Evolutionary conservation across 1,284 basidiomycete species (phyloP).

Genomic region (Ustilago cynodontis): DNA sequence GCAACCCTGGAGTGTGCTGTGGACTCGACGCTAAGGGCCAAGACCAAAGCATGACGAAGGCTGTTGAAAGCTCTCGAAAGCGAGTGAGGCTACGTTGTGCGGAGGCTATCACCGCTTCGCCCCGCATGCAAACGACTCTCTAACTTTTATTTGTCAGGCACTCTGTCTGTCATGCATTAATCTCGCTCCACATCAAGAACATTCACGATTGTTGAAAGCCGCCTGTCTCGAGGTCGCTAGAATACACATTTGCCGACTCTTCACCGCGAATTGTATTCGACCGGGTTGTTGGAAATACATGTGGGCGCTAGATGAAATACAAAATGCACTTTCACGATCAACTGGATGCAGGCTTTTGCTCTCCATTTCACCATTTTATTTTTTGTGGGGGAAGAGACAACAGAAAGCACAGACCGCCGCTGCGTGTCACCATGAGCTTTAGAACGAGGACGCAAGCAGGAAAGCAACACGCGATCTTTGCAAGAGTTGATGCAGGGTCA

Average conservation of each 20-base stretch:
- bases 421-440: neutral
- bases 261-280: neutral
- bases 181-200: slow-evolving; percentile 7
- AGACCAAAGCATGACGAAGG: slow-evolving; percentile 3
- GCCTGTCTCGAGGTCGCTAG: neutral
- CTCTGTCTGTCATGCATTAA: slow-evolving; percentile 1
- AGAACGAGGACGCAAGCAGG: neutral
- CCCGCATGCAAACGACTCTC: slow-evolving; percentile 1
- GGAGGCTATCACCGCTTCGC: neutral
- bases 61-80: slow-evolving; percentile 9
- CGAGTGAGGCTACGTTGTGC: neutral
- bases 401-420: neutral
- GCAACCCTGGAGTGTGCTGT: too few species aligned
- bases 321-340: slow-evolving; percentile 8
- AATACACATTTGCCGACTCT: neutral
- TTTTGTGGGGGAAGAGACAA: slow-evolving; percentile 2
- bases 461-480: neutral
- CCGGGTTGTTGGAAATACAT: neutral
- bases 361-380: neutral
- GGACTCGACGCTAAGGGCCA: slow-evolving; percentile 2
- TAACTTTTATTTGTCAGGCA: slow-evolving; percentile 4
- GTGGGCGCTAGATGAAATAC: neutral
- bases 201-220: slow-evolving; percentile 6
- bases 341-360: slow-evolving; percentile 4
- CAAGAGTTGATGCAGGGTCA: neutral